Conservation (phyloP, 495 filamentous ascomycete genomes). For the Hypoxylon crocopeplum region DNA sequence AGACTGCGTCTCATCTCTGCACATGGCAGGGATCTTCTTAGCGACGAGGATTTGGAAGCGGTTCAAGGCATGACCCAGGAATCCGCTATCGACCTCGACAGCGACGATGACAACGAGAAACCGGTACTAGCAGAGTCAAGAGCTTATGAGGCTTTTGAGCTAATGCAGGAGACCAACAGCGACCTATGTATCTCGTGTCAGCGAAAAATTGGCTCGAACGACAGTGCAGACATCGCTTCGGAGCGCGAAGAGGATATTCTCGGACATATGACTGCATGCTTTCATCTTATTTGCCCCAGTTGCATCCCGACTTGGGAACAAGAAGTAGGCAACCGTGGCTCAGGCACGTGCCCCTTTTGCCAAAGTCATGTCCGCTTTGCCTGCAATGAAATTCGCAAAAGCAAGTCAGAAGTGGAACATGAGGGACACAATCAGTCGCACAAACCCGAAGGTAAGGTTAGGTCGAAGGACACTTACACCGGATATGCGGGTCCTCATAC, state of each 20-base stretch:
- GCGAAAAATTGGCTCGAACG: conserved; percentile 62
- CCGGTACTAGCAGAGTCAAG: conserved; percentile 64
- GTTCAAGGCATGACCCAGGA: conserved; percentile 79
- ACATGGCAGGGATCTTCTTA: conserved; percentile 87
- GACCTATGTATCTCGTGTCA: conserved; percentile 74
- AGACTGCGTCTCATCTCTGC: conserved; percentile 90
- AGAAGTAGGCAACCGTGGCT: conserved; percentile 44
- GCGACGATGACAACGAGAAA: conserved; percentile 66
- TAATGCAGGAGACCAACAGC: conserved; percentile 78
- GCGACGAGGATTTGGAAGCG: conserved; percentile 77
- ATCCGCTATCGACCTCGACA: conserved; percentile 86
- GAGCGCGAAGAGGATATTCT: conserved; percentile 69
- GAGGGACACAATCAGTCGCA: conserved; percentile 51
- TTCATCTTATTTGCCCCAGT: conserved; percentile 76
- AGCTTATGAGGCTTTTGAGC: conserved; percentile 79
- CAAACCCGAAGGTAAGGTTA: conserved; percentile 61
- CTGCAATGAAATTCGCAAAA: conserved; percentile 71
- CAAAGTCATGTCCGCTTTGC: conserved; percentile 61
- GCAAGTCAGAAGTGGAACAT: conserved; percentile 65
- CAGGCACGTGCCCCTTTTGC: conserved; percentile 67
- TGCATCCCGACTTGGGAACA: conserved; percentile 67
- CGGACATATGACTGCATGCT: conserved; percentile 81
- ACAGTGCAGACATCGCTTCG: conserved; percentile 57
- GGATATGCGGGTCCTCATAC: conserved; percentile 89
- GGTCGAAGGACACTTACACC: conserved; percentile 70